Conservation (phyloP, 148 eudicot species). For the Heliosperma pusillum region DNA sequence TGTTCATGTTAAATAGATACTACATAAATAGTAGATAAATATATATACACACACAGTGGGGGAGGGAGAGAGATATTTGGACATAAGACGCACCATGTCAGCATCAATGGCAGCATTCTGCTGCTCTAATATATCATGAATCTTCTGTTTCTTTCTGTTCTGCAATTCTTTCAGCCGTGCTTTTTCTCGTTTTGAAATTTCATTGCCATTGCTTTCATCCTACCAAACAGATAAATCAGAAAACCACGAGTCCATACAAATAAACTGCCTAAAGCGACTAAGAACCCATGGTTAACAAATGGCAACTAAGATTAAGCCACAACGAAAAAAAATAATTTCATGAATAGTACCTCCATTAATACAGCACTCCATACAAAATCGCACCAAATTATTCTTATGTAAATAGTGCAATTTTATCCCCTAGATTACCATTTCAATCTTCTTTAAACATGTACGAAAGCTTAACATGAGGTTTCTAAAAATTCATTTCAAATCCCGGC, state of each 20-base stretch:
- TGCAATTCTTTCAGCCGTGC: slow-evolving; percentile 80
- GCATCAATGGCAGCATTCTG: slow-evolving; percentile 94
- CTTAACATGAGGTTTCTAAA: background rate
- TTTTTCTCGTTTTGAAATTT: slow-evolving; percentile 65
- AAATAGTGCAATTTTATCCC: background rate
- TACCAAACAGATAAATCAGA: slow-evolving; percentile 15
- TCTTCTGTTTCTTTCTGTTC: slow-evolving; percentile 73
- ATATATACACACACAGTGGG: no score
- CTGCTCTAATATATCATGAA: slow-evolving; percentile 70
- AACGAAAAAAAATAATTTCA: background rate
- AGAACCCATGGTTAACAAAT: background rate
- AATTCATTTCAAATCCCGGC: background rate
- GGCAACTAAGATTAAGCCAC: background rate
- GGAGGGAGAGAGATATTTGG: no score
- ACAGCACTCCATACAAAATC: background rate
- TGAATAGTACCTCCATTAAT: background rate
- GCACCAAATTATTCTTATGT: background rate
- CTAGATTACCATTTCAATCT: no score
- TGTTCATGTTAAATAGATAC: no score
- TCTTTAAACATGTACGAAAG: no score
- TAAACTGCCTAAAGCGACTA: background rate
- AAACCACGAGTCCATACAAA: background rate
- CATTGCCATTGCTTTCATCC: slow-evolving; percentile 51
- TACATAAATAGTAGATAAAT: no score
- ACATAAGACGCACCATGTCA: slow-evolving; percentile 85